Evolutionary conservation across 1,284 basidiomycete genomes (phyloP).

Genomic region (Trichosporon sp.): DNA sequence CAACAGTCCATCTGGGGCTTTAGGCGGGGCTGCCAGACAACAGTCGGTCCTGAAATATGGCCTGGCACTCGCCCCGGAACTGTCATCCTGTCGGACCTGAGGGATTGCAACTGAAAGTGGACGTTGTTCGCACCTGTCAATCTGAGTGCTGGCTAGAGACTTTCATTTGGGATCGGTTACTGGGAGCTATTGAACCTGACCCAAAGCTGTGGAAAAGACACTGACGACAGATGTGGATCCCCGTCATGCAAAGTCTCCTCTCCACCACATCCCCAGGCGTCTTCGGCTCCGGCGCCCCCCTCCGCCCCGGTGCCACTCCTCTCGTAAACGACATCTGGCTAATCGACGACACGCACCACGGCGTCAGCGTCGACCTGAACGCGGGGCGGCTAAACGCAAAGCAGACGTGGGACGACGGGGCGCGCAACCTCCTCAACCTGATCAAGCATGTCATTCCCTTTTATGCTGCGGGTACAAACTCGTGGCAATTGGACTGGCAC

Average conservation of each 20-base stretch:
- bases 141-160: too few relatives aligned
- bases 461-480: background rate
- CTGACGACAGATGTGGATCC: slow-evolving; percentile 54
- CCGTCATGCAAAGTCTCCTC: slow-evolving; percentile 53
- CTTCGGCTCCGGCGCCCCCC: background rate
- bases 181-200: too few relatives aligned
- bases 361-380: slow-evolving; percentile 67
- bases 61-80: too few relatives aligned
- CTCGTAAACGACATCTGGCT: slow-evolving; percentile 69
- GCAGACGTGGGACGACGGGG: slow-evolving; percentile 39
- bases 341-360: slow-evolving; percentile 71
- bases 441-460: slow-evolving; percentile 50
- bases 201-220: too few relatives aligned
- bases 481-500: slow-evolving; percentile 49
- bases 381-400: slow-evolving; percentile 50
- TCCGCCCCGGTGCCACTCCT: background rate
- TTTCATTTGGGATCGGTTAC: too few relatives aligned
- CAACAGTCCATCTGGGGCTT: too few relatives aligned
- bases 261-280: background rate
- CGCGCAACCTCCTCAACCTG: slow-evolving; percentile 45
- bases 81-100: too few relatives aligned
- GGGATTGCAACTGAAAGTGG: too few relatives aligned
- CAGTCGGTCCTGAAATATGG: too few relatives aligned
- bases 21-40: too few relatives aligned
- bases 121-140: too few relatives aligned